phyloP scores from a whole-genome alignment of 495 filamentous ascomycete species.

The Chaetomidium leptoderma region DNA sequence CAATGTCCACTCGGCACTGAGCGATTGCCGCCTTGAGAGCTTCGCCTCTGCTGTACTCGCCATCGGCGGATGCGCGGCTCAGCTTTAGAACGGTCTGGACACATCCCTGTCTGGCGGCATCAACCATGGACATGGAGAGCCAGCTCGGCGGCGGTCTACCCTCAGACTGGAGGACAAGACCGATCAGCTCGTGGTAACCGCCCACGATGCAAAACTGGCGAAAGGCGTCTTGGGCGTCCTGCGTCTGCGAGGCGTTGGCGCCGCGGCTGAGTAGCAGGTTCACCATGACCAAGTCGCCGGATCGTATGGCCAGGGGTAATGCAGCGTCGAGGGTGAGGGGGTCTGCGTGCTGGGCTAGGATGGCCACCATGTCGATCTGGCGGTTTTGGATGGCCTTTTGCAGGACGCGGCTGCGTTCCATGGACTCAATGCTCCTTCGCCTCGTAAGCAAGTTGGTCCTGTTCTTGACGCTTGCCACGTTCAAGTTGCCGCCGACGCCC shows the following conservation, averaged over 20 bases:
- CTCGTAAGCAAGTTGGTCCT: constrained; percentile 40
- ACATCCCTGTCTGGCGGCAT: constrained; percentile 42
- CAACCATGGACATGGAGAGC: constrained; percentile 42
- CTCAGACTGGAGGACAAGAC: constrained; percentile 41
- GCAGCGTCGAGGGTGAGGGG: constrained; percentile 36
- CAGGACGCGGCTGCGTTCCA: constrained; percentile 42
- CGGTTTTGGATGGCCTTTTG: constrained; percentile 44
- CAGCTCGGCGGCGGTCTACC: constrained; percentile 34
- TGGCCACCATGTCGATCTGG: constrained; percentile 46
- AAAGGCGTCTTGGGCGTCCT: constrained; percentile 43
- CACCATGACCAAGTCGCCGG: constrained; percentile 33
- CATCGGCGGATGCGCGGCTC: constrained; percentile 43
- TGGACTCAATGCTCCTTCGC: constrained; percentile 40
- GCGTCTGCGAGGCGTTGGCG: constrained; percentile 35
- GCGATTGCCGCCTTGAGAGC: constrained; percentile 42
- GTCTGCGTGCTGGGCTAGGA: constrained; percentile 43
- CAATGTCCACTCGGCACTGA: constrained; percentile 41
- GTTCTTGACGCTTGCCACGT: constrained; percentile 36
- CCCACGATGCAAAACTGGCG: constrained; percentile 39
- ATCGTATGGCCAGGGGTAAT: constrained; percentile 40
- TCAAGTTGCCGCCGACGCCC: constrained; percentile 40
- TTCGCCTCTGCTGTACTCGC: constrained; percentile 40
- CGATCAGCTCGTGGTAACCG: constrained; percentile 37
- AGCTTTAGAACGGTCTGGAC: constrained; percentile 42
- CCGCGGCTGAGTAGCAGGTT: constrained; percentile 41